Percentiles rank a stretch among this genome's conserved stretches.
phyloP scores from a whole-genome alignment of 1,284 basidiomycete genomes.

The Austroboletus olivaceoglutinosus region DNA sequence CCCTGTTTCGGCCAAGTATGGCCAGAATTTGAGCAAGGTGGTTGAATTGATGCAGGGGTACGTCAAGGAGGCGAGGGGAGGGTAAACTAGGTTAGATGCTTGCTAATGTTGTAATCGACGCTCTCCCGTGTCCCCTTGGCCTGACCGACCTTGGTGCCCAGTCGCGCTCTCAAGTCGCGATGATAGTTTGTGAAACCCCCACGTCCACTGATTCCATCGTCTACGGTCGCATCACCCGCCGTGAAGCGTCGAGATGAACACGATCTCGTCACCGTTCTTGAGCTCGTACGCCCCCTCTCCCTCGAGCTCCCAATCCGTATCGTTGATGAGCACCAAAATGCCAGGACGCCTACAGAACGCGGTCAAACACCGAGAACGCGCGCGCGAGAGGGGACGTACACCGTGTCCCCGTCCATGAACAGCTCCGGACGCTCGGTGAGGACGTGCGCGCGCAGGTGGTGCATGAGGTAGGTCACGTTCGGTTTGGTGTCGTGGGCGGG shows the following conservation, averaged over 20 bases:
- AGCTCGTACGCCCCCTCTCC: constrained; percentile 89
- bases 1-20: constrained; percentile 78
- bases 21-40: constrained; percentile 69
- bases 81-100: background rate
- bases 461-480: constrained; percentile 75
- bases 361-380: background rate
- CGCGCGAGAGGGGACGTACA: constrained; percentile 49
- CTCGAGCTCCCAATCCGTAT: constrained; percentile 97
- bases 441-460: constrained; percentile 75
- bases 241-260: constrained; percentile 95
- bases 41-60: constrained; percentile 65
- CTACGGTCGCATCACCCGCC: constrained; percentile 57
- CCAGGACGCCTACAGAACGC: constrained; percentile 82
- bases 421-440: constrained; percentile 86
- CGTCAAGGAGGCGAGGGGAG: constrained; percentile 55
- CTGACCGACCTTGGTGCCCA: background rate
- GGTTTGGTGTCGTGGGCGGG: constrained; percentile 42
- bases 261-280: constrained; percentile 82
- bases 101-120: too few relatives aligned
- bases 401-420: constrained; percentile 84
- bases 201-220: too few relatives aligned
- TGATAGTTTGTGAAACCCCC: too few relatives aligned
- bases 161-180: too few relatives aligned
- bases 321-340: constrained; percentile 93
- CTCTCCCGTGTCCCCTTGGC: too few relatives aligned